Evolutionary conservation across 139 green algal species (phyloP), one percentile per base, ranked within the genome.

Genomic region (Picochlorum sp.): DNA sequence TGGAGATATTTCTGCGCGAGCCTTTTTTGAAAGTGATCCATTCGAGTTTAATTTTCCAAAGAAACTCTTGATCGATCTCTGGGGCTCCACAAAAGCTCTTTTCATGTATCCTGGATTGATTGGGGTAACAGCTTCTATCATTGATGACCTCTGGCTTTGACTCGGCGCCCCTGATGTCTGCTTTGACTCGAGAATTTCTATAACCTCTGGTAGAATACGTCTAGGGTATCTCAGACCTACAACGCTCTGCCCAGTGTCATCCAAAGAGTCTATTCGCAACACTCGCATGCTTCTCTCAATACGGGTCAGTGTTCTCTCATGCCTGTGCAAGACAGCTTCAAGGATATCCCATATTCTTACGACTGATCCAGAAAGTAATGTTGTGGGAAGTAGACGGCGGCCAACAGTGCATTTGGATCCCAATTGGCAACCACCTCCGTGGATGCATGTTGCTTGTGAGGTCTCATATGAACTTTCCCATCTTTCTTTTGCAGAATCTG

Each of bases 341-440:
- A 94, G 77, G 16, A 73, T 65, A n/a, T 81, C 85, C 87, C 87
- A 94, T 59, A 91, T 77, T 32, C 87, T 75, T 49, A 94, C 84
- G 24, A 57, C n/a, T 34, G 62, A 71, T 28, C 87, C 85, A 16
- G 69, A 75, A 41, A 94, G 71, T 20, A 94, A 69, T 13, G 77
- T 84, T 28, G 91, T 78, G 16, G 74, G 58, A 8, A 76, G 78
- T 28, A 87, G 49, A 14, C 86, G 77, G 4, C 64, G 61, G 4
- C 86, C 85, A 21, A 84, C 83, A 68, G 65, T 61, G 70, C 85
- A 92, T 14, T 37, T 58, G 8, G 49, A 15, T n/a, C 78, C 83
- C 52, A 71, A 54, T n/a, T 63, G 32, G 66, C 87, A 95, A 7
- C 50, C 51, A 2, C 58, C 24, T 9, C 87, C 87, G 72, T 95